Evolutionary conservation across 2,329 filamentous ascomycete species (phyloP).

Genomic region (Aschersonia sp.): DNA sequence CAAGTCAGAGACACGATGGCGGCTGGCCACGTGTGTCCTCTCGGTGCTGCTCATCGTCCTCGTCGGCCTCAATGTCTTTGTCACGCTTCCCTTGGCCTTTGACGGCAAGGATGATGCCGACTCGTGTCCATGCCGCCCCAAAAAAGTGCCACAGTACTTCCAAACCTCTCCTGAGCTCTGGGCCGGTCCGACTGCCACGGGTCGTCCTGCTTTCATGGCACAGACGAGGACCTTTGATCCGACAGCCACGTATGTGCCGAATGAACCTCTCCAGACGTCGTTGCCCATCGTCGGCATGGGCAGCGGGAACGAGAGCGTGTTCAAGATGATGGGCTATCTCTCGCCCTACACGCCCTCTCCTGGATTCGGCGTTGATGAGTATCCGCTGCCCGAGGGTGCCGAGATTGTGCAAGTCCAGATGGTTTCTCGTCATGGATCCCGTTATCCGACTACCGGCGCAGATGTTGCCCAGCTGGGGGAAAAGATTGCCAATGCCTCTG

Average conservation of each 20-base stretch:
- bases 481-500: slow-evolving; percentile 39
- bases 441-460: slow-evolving; percentile 52
- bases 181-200: slow-evolving; percentile 56
- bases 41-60: slow-evolving; percentile 21
- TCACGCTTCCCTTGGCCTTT: slow-evolving; percentile 18
- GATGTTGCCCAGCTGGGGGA: slow-evolving; percentile 40
- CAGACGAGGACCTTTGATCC: slow-evolving; percentile 56
- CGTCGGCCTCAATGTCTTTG: slow-evolving; percentile 20
- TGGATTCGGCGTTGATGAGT: slow-evolving; percentile 63
- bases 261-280: slow-evolving; percentile 56
- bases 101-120: slow-evolving; percentile 5
- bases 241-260: slow-evolving; percentile 49
- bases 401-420: slow-evolving; percentile 58
- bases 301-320: slow-evolving; percentile 47
- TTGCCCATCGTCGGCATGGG: slow-evolving; percentile 49
- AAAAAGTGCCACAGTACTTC: slow-evolving; percentile 45
- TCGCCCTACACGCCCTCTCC: slow-evolving; percentile 57
- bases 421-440: slow-evolving; percentile 58
- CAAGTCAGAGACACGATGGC: slow-evolving; percentile 13
- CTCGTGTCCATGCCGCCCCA: slow-evolving; percentile 16
- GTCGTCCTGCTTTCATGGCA: slow-evolving; percentile 53
- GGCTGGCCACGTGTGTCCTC: slow-evolving; percentile 16
- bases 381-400: slow-evolving; percentile 48
- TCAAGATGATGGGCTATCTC: slow-evolving; percentile 51
- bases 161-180: slow-evolving; percentile 45